Conservation (phyloP, 2,329 filamentous ascomycete genomes). For the Sphaerulina populicola region DNA sequence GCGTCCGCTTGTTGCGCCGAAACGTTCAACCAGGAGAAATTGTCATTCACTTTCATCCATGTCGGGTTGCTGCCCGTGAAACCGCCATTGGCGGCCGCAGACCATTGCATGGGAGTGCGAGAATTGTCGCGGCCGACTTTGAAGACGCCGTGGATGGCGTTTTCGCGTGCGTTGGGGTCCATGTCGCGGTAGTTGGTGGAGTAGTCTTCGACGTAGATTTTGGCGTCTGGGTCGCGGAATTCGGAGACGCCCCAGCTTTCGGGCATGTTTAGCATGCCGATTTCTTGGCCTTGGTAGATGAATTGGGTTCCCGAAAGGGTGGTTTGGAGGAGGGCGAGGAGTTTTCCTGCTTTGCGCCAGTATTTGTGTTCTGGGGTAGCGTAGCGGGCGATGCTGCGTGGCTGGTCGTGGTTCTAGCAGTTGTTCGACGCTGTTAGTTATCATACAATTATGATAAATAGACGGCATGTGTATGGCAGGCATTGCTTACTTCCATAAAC, state of each 20-base stretch:
- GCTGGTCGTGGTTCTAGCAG: slow-evolving; percentile 52
- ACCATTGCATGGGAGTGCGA: slow-evolving; percentile 66
- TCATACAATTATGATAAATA: background rate
- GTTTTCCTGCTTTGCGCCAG: slow-evolving; percentile 48
- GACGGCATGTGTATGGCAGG: background rate
- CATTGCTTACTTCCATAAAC: slow-evolving; percentile 51
- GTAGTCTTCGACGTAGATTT: slow-evolving; percentile 47
- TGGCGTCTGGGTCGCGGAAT: slow-evolving; percentile 20
- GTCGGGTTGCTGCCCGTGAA: slow-evolving; percentile 52
- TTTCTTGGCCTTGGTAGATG: slow-evolving; percentile 62
- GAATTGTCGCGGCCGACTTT: slow-evolving; percentile 61
- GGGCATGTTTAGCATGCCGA: slow-evolving; percentile 59
- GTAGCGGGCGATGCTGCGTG: slow-evolving; percentile 46
- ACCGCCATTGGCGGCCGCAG: slow-evolving; percentile 50
- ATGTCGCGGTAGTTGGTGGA: slow-evolving; percentile 52
- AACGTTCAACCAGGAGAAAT: slow-evolving; percentile 56
- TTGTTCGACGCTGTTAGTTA: background rate
- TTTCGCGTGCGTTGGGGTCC: slow-evolving; percentile 25
- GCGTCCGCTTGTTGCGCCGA: slow-evolving; percentile 44
- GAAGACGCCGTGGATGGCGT: slow-evolving; percentile 44
- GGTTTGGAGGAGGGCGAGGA: slow-evolving; percentile 51
- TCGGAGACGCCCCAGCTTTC: slow-evolving; percentile 42
- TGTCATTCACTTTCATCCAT: slow-evolving; percentile 64
- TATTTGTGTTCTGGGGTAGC: slow-evolving; percentile 30
- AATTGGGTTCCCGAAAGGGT: slow-evolving; percentile 57